Percentiles rank a stretch among this genome's conserved stretches.
Evolutionary conservation across 441 rosid species (phyloP).

Genomic region (Melastoma candidum): DNA sequence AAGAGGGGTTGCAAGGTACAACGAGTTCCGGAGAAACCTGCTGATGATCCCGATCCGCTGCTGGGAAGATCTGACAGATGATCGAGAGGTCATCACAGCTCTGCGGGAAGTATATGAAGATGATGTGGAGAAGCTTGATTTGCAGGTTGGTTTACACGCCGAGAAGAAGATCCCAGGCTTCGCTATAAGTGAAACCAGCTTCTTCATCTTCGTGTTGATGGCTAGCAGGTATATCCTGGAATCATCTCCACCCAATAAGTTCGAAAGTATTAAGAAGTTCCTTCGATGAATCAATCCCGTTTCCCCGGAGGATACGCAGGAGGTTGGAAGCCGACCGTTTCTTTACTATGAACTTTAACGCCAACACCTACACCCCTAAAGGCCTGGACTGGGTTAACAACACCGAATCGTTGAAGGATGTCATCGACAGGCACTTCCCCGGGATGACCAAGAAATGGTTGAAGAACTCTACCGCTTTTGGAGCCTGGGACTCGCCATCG

Average conservation of each 20-base stretch:
- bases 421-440: constrained; percentile 53
- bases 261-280: too few species aligned
- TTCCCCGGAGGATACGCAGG: constrained; percentile 22
- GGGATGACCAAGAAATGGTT: constrained; percentile 44
- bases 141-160: constrained; percentile 52
- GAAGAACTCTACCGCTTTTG: constrained; percentile 52
- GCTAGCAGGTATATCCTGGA: constrained; percentile 34
- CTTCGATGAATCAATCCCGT: not conserved
- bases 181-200: constrained; percentile 68
- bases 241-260: not conserved
- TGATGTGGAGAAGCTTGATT: constrained; percentile 57
- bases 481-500: constrained; percentile 52
- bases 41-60: constrained; percentile 41
- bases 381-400: constrained; percentile 62
- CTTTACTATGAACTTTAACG: constrained; percentile 51
- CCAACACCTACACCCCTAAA: constrained; percentile 39
- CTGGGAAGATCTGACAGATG: constrained; percentile 72
- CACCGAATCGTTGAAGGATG: constrained; percentile 52
- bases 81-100: constrained; percentile 31
- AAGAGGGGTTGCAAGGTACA: constrained; percentile 53
- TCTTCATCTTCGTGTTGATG: constrained; percentile 43
- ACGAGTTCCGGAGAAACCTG: constrained; percentile 45
- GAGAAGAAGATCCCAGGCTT: constrained; percentile 73
- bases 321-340: constrained; percentile 62
- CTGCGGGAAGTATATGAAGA: constrained; percentile 48